Evolutionary conservation across 148 eudicot species (phyloP).

Genomic region (Selenicereus undatus): DNA sequence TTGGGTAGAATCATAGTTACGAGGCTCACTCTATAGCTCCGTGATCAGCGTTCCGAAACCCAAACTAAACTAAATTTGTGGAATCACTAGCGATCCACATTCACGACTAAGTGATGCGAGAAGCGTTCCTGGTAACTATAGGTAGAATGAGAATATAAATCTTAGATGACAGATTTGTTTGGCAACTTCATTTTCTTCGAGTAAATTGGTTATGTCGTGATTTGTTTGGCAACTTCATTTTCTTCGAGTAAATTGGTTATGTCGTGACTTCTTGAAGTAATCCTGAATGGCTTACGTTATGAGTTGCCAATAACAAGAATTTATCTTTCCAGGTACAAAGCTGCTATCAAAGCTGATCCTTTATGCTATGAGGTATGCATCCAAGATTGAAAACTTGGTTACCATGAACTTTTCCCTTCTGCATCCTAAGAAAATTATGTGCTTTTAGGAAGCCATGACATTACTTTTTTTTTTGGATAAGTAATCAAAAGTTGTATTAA

Average conservation of each 20-base stretch:
- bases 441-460: background rate
- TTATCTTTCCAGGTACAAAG: slow-evolving; percentile 66
- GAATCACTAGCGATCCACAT: no score
- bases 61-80: no score
- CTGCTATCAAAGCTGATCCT: slow-evolving; percentile 94
- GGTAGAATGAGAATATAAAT: background rate
- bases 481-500: no score
- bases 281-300: background rate
- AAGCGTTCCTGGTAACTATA: no score
- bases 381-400: slow-evolving; percentile 6
- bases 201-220: background rate
- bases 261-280: background rate
- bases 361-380: slow-evolving; percentile 85
- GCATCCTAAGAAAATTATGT: background rate
- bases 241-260: background rate
- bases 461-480: background rate
- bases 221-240: background rate
- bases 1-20: background rate
- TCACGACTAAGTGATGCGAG: no score
- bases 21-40: no score
- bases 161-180: background rate
- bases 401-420: background rate
- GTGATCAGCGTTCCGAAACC: no score
- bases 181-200: background rate
- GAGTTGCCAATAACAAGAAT: background rate